phyloP scores from a whole-genome alignment of 2,329 filamentous ascomycete genomes.

The Neofusicoccum kwambonambiense region DNA sequence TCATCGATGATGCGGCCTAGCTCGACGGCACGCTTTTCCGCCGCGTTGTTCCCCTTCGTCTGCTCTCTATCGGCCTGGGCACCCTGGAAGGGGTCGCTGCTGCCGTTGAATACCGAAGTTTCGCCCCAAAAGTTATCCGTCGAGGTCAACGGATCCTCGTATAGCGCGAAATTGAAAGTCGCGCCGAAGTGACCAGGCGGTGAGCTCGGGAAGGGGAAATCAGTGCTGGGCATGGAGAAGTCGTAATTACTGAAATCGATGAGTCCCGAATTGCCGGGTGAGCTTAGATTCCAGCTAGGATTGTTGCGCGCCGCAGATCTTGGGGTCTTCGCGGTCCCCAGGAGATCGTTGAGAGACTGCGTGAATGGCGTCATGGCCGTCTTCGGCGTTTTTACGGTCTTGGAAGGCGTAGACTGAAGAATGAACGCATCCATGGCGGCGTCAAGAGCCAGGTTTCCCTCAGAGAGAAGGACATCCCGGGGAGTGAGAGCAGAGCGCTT shows the following conservation, averaged over 20 bases:
- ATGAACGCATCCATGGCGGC: constrained; percentile 36
- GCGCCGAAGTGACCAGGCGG: constrained; percentile 22
- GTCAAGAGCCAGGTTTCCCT: constrained; percentile 20
- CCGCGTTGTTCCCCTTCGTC: constrained; percentile 21
- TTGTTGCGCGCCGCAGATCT: neutral
- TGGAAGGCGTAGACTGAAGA: constrained; percentile 38
- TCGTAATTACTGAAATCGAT: constrained; percentile 27
- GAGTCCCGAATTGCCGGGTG: neutral
- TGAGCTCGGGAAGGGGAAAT: constrained; percentile 37
- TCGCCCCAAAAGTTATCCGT: constrained; percentile 22
- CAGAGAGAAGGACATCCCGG: constrained; percentile 22
- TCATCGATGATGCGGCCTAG: constrained; percentile 39
- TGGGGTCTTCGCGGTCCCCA: constrained; percentile 42
- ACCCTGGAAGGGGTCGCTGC: constrained; percentile 25
- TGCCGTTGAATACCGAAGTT: constrained; percentile 32
- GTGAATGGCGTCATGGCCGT: constrained; percentile 57
- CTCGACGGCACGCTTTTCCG: constrained; percentile 33
- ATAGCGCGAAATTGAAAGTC: constrained; percentile 31
- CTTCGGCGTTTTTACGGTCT: constrained; percentile 27
- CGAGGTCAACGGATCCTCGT: constrained; percentile 38
- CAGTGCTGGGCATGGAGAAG: constrained; percentile 34
- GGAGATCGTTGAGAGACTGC: constrained; percentile 61
- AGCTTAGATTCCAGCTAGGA: neutral
- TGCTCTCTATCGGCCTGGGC: constrained; percentile 6
- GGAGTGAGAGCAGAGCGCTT: constrained; percentile 37